Conservation (phyloP, 2,329 filamentous ascomycete genomes). For the Claviceps sp. region DNA sequence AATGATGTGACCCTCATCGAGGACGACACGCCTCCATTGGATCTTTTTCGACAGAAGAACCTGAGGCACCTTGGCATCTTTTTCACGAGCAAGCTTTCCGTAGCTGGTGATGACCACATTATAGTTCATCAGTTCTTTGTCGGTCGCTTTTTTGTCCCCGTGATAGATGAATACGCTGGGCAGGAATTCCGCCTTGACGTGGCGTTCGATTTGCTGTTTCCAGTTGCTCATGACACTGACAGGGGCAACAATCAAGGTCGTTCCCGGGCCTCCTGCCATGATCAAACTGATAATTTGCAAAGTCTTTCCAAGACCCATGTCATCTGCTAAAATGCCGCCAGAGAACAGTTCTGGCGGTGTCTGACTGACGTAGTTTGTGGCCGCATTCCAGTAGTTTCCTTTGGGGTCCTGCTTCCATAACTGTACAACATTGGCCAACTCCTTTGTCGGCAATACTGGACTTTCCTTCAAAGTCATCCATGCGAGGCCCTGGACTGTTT, state of each 20-base stretch:
- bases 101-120: slow-evolving; percentile 79
- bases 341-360: slow-evolving; percentile 51
- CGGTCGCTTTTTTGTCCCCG: slow-evolving; percentile 44
- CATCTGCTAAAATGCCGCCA: slow-evolving; percentile 74
- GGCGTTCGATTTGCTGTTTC: slow-evolving; percentile 63
- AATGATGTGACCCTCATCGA: slow-evolving; percentile 76
- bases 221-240: slow-evolving; percentile 86
- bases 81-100: slow-evolving; percentile 58
- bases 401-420: slow-evolving; percentile 53
- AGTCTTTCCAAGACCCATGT: slow-evolving; percentile 89
- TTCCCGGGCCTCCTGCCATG: slow-evolving; percentile 39
- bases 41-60: slow-evolving; percentile 25
- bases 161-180: slow-evolving; percentile 66
- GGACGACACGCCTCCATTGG: slow-evolving; percentile 64
- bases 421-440: slow-evolving; percentile 51
- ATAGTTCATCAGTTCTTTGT: slow-evolving; percentile 46
- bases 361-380: slow-evolving; percentile 44
- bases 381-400: slow-evolving; percentile 46
- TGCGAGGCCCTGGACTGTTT: slow-evolving; percentile 47
- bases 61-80: slow-evolving; percentile 29
- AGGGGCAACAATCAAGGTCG: slow-evolving; percentile 70
- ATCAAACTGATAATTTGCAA: slow-evolving; percentile 75
- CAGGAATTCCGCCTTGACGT: slow-evolving; percentile 49
- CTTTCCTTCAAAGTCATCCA: slow-evolving; percentile 72
- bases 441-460: slow-evolving; percentile 46